A percentile compares a stretch with the other conserved stretches of the same genome.
phyloP scores from a whole-genome alignment of 2,329 filamentous ascomycete species.

The Paraphaeosphaeria minitans region DNA sequence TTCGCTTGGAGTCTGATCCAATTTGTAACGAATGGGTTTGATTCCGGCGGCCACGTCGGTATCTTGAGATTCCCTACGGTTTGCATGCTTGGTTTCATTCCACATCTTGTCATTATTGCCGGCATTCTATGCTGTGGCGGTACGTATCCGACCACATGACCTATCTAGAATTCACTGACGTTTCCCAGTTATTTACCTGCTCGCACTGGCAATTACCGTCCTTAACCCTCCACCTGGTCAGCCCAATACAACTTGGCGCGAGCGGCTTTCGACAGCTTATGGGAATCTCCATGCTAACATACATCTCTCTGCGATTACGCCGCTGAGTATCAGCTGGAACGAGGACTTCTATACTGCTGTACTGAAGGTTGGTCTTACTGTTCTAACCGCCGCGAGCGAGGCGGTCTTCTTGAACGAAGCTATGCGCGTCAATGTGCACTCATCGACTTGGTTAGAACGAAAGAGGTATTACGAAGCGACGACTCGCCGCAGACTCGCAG shows the following conservation, averaged over 20 bases:
- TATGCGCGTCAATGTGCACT: constrained; percentile 71
- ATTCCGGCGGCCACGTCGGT: constrained; percentile 61
- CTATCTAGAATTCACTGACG: neutral
- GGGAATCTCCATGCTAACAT: constrained; percentile 91
- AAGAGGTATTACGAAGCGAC: constrained; percentile 81
- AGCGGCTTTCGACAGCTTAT: constrained; percentile 74
- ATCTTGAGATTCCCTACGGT: constrained; percentile 90
- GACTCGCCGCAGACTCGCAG: constrained; percentile 47
- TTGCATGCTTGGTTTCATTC: constrained; percentile 92
- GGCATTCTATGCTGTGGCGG: constrained; percentile 75
- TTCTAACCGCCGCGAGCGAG: constrained; percentile 91
- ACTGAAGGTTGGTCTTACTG: constrained; percentile 82
- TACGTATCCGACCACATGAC: neutral
- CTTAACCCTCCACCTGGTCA: constrained; percentile 64
- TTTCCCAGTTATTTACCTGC: constrained; percentile 66
- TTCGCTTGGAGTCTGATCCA: constrained; percentile 75
- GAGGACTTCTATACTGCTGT: constrained; percentile 97
- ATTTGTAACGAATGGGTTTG: constrained; percentile 43
- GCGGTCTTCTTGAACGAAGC: constrained; percentile 96
- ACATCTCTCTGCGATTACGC: constrained; percentile 68
- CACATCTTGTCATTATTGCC: constrained; percentile 82
- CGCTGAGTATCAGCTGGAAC: constrained; percentile 78
- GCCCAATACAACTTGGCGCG: constrained; percentile 54
- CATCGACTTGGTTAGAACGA: constrained; percentile 90
- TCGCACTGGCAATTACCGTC: constrained; percentile 78